phyloP scores from a whole-genome alignment of 2,329 filamentous ascomycete genomes.

The Chalaropsis thielavioides region DNA sequence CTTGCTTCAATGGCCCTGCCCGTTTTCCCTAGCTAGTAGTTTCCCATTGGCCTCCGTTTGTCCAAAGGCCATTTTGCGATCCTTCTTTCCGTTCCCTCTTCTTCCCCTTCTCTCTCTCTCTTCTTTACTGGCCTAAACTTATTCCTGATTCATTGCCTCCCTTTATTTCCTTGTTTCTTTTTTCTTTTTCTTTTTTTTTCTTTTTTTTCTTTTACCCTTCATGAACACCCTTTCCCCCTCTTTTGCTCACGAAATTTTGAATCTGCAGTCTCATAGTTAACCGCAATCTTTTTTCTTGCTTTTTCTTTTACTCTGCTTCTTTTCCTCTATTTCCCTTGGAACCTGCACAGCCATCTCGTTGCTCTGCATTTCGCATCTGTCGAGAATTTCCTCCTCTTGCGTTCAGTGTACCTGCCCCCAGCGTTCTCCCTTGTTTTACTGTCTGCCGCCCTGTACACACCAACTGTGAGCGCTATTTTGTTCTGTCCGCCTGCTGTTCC shows the following conservation, averaged over 20 bases:
- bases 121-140: not conserved
- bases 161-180: not conserved
- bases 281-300: not conserved
- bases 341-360: slow-evolving; percentile 2
- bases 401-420: not conserved
- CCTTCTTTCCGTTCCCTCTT: not conserved
- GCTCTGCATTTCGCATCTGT: slow-evolving; percentile 3
- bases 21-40: not conserved
- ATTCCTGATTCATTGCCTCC: not conserved
- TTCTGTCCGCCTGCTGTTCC: not conserved
- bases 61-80: not conserved
- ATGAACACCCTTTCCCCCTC: not conserved
- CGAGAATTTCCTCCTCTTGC: slow-evolving; percentile 2
- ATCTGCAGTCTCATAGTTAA: not conserved
- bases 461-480: not conserved
- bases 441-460: not conserved
- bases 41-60: slow-evolving; percentile 1
- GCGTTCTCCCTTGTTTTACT: not conserved
- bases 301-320: not conserved
- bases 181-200: not conserved
- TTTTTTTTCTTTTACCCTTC: not conserved
- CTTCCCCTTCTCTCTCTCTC: not conserved
- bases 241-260: not conserved
- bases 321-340: not conserved
- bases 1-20: not conserved